These are phyloP conservation scores for Iris macrosiphon DNA, from an alignment of 106 monocot genomes.

Conservation along the genomic window DNA sequence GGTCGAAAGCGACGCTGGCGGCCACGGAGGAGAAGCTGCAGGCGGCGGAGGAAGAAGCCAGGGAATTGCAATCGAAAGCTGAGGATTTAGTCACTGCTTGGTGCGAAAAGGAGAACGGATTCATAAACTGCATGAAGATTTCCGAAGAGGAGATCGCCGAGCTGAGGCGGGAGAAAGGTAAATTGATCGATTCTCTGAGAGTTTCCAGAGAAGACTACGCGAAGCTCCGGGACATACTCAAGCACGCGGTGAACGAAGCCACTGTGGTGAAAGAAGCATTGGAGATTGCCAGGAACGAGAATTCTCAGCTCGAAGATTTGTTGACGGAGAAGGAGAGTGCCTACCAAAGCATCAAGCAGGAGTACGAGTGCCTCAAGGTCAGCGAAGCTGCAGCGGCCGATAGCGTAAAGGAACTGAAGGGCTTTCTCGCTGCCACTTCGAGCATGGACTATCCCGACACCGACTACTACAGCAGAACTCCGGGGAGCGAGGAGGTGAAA, in stretches of 20 bases:
- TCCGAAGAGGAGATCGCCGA: conserved; percentile 65
- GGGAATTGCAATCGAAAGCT: conserved; percentile 31
- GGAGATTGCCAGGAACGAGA: conserved; percentile 65
- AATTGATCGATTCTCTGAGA: conserved; percentile 30
- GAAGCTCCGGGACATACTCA: conserved; percentile 65
- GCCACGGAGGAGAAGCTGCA: conserved; percentile 10
- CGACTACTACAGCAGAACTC: not conserved
- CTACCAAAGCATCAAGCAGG: conserved; percentile 37
- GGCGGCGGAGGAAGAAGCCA: conserved; percentile 17
- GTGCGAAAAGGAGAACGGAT: conserved; percentile 50
- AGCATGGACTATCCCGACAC: no score
- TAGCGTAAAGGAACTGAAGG: conserved; percentile 56
- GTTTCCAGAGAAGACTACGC: conserved; percentile 49
- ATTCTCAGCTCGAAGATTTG: conserved; percentile 44
- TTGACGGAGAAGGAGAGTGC: conserved; percentile 45
- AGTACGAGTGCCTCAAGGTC: conserved; percentile 57
- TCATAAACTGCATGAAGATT: conserved; percentile 48
- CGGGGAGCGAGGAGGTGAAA: not conserved
- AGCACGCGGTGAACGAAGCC: conserved; percentile 79
- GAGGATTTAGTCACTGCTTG: conserved; percentile 49
- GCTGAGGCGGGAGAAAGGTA: conserved; percentile 37
- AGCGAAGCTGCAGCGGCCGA: conserved; percentile 60
- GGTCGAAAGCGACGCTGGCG: not conserved
- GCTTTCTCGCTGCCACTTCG: conserved; percentile 36
- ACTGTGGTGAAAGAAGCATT: conserved; percentile 57